A percentile compares a stretch with the other conserved stretches of the same genome.
phyloP scores from a whole-genome alignment of 1,284 basidiomycete genomes.

The Boletus subluridellus region DNA sequence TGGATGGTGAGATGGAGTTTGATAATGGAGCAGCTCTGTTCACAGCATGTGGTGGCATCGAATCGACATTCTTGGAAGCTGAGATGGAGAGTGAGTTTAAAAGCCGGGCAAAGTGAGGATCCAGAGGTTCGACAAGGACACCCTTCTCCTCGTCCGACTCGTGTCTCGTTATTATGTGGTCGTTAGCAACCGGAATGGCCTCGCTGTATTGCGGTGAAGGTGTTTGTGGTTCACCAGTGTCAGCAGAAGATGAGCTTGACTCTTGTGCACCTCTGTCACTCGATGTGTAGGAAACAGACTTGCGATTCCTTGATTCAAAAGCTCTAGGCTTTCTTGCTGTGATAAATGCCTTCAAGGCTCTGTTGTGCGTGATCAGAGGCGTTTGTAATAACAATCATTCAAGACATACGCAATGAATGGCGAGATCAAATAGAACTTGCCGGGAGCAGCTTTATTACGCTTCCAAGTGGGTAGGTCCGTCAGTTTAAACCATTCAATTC shows the following conservation, averaged over 20 bases:
- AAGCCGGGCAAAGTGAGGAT: constrained; percentile 69
- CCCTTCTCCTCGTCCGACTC: constrained; percentile 29
- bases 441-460: constrained; percentile 65
- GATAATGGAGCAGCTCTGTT: constrained; percentile 9
- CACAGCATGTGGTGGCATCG: constrained; percentile 3
- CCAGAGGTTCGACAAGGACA: constrained; percentile 37
- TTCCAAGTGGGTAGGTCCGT: constrained; percentile 93
- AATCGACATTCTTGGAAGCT: constrained; percentile 38
- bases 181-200: constrained; percentile 27
- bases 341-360: constrained; percentile 65
- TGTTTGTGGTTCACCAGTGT: constrained; percentile 59
- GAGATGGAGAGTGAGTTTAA: constrained; percentile 62
- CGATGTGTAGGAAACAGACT: constrained; percentile 25
- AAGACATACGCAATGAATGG: constrained; percentile 85
- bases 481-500: constrained; percentile 95
- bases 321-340: constrained; percentile 48
- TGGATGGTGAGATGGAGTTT: constrained; percentile 6
- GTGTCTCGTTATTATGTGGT: constrained; percentile 18
- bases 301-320: constrained; percentile 32
- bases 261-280: constrained; percentile 45
- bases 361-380: constrained; percentile 30
- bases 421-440: constrained; percentile 94
- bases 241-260: constrained; percentile 61
- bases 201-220: constrained; percentile 57
- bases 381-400: constrained; percentile 6